These are phyloP conservation scores for Polyporus arcularius DNA, from an alignment of 768 basidiomycete species.

Conservation along the genomic window DNA sequence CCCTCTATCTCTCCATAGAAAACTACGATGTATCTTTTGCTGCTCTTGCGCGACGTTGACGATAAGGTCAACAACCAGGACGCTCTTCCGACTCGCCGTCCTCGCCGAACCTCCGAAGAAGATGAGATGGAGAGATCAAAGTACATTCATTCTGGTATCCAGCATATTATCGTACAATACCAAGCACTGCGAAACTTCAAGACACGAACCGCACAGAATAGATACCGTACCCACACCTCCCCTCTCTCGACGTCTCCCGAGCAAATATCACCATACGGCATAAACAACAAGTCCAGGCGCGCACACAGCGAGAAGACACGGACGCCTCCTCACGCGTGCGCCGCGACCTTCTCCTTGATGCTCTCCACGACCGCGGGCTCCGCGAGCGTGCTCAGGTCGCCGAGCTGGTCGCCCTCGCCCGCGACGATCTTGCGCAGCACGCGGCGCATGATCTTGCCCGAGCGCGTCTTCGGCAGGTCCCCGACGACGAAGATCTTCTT, in stretches of 20 bases:
- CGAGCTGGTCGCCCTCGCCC: constrained; percentile 92
- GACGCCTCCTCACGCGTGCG: not conserved
- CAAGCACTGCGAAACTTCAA: not conserved
- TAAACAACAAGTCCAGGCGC: not conserved
- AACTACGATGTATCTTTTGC: too few species aligned
- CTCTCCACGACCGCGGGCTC: constrained; percentile 85
- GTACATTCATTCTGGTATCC: constrained; percentile 10
- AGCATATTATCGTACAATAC: constrained; percentile 17
- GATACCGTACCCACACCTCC: not conserved
- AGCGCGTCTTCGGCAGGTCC: constrained; percentile 93
- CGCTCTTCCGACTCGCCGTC: too few species aligned
- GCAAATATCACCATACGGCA: not conserved
- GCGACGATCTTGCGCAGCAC: constrained; percentile 96
- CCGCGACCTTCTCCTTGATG: constrained; percentile 78
- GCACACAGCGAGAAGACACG: not conserved
- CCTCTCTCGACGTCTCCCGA: not conserved
- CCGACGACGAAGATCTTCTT: constrained; percentile 85
- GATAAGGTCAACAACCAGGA: too few species aligned
- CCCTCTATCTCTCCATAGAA: too few species aligned
- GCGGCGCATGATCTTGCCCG: constrained; percentile 96
- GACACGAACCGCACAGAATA: not conserved
- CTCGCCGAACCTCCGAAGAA: not conserved
- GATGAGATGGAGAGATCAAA: not conserved
- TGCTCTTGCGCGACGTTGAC: too few species aligned
- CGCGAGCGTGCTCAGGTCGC: constrained; percentile 91